Evolutionary conservation across 768 basidiomycete species (phyloP).

Genomic region (Lactarius deliciosus): DNA sequence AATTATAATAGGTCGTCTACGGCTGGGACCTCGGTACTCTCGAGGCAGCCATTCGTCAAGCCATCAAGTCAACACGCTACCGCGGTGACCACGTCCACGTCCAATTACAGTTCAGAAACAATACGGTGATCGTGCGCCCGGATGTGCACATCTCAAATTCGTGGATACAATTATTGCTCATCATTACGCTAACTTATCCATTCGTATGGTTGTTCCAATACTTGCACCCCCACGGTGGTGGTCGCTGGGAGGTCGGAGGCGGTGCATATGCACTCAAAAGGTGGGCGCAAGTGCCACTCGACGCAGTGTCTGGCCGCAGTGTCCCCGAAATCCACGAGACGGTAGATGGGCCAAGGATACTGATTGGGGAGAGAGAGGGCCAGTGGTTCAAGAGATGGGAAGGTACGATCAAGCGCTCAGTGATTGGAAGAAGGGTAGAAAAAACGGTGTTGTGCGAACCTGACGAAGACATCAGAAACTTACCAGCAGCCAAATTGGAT

Average conservation of each 20-base stretch:
- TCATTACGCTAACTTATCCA: slow-evolving; percentile 70
- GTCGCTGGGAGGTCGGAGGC: slow-evolving; percentile 75
- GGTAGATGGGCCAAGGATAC: slow-evolving; percentile 37
- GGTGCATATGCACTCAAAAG: slow-evolving; percentile 72
- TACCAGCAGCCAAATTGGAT: slow-evolving; percentile 10
- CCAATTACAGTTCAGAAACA: slow-evolving; percentile 46
- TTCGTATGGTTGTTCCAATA: slow-evolving; percentile 80
- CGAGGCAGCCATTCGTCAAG: slow-evolving; percentile 38
- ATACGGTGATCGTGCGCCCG: slow-evolving; percentile 64
- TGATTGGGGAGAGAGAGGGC: slow-evolving; percentile 65
- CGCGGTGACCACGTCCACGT: slow-evolving; percentile 47
- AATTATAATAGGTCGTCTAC: slow-evolving; percentile 45
- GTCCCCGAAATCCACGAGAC: slow-evolving; percentile 33
- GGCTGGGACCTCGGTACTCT: slow-evolving; percentile 54
- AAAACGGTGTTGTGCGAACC: slow-evolving; percentile 26
- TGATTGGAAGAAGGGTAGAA: slow-evolving; percentile 35
- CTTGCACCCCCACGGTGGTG: slow-evolving; percentile 66
- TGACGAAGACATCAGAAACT: slow-evolving; percentile 16
- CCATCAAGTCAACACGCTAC: slow-evolving; percentile 44
- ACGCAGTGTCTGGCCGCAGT: neutral
- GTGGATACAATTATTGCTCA: slow-evolving; percentile 69
- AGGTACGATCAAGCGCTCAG: slow-evolving; percentile 58
- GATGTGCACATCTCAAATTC: slow-evolving; percentile 63
- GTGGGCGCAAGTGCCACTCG: slow-evolving; percentile 22
- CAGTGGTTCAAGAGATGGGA: slow-evolving; percentile 84